Evolutionary conservation across 2,329 filamentous ascomycete genomes (phyloP).

Genomic region (Fusarium sp.): DNA sequence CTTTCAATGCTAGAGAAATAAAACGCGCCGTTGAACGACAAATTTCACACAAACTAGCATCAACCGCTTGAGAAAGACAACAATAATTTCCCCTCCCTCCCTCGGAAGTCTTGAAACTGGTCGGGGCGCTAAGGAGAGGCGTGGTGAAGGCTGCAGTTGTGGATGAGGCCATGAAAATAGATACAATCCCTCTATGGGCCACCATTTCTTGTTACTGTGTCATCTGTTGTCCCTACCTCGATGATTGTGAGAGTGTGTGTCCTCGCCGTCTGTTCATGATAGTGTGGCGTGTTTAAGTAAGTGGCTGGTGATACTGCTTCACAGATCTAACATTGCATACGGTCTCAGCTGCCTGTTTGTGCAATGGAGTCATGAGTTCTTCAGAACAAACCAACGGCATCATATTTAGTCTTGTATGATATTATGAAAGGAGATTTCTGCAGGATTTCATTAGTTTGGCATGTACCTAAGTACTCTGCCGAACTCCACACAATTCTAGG

Average conservation of each 20-base stretch:
- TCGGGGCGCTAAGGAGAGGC: constrained; percentile 29
- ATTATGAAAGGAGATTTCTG: not conserved
- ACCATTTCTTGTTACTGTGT: constrained; percentile 3
- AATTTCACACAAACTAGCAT: constrained; percentile 34
- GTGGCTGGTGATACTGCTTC: not conserved
- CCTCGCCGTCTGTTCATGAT: not conserved
- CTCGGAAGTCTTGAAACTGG: constrained; percentile 23
- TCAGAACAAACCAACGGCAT: not conserved
- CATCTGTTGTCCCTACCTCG: not conserved
- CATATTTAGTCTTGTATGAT: not conserved
- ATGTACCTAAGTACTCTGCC: not conserved
- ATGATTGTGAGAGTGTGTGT: not conserved
- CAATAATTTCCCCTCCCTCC: not conserved
- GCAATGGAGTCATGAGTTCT: not conserved
- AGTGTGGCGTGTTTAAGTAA: not conserved
- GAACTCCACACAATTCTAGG: not conserved
- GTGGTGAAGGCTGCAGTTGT: constrained; percentile 26
- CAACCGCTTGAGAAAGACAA: constrained; percentile 27
- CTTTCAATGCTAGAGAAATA: constrained; percentile 44
- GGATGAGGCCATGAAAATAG: constrained; percentile 37
- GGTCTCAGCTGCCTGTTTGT: not conserved
- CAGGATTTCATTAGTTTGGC: not conserved
- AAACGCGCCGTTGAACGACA: constrained; percentile 46
- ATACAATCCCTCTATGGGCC: constrained; percentile 30
- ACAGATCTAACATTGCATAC: not conserved